Evolutionary conservation across 768 basidiomycete genomes (phyloP), one percentile per base, ranked within the genome.

Genomic region (Baorangia bicolor): DNA sequence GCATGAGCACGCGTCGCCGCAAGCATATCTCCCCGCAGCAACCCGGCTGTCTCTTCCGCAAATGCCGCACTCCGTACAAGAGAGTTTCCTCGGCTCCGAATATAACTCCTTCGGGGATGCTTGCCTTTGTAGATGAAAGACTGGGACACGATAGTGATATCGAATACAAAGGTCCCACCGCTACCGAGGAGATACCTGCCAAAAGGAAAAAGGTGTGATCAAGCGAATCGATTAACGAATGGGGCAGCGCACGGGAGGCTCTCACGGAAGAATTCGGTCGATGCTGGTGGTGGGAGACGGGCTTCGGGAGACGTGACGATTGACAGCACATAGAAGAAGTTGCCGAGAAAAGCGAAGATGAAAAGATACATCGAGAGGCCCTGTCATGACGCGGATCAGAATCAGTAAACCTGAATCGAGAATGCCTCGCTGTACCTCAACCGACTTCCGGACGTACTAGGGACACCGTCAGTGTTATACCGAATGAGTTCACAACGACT

Each of bases 291-390:
- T 16, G 88, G 83, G 21, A 79, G 73, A 50, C 69, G 74, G 39
- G 84, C 75, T 50, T 80, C 75, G 5, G 92, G 88, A 38, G 91
- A 92, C 9, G 84, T 78, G n/a, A 97, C 68, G 63, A 98, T 90
- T 3, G 94, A 96, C 20, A 87, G 72, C 44, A 96, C 96, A 71
- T 99, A 98, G 68, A 96, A 94, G 11, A 83, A 72, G 71, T 99
- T 99, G 53, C 97, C 97, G 27, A 90, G 73, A 71, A 98, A 98
- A 8, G 97, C 97, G 68, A 89, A 93, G 33, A 95, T 69, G 71
- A 99, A 99, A 21, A 99, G 80, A 66, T 87, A 88, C 74, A 98
- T 90, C 16, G 95, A 96, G 30, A 99, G 82, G 11, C 97, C 97
- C 82, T 95, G 64, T 37, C 37, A 40, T 37, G 35, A 44, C n/a